Evolutionary conservation across 768 basidiomycete genomes (phyloP).

Genomic region (Terana coerulea): DNA sequence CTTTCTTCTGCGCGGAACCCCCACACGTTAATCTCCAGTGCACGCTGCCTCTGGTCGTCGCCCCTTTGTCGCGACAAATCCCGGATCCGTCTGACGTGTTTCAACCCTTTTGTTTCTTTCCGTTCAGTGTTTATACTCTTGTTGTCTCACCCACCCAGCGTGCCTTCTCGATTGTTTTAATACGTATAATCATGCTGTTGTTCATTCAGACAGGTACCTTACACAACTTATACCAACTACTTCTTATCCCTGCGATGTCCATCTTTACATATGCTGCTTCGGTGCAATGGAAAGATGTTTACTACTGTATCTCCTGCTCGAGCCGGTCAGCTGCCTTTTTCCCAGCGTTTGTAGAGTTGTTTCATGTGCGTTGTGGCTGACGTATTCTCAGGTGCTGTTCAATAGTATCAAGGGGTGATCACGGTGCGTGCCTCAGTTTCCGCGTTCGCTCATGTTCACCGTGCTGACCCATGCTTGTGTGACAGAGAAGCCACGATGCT

Average conservation of each 20-base stretch:
- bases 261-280: not conserved
- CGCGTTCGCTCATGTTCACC: too few relatives aligned
- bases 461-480: too few relatives aligned
- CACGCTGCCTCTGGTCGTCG: too few relatives aligned
- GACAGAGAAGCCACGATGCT: too few relatives aligned
- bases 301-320: not conserved
- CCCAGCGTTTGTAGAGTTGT: not conserved
- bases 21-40: too few relatives aligned
- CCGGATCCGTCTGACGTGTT: constrained; percentile 5
- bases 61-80: too few relatives aligned
- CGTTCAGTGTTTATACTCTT: constrained; percentile 5
- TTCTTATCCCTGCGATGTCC: constrained; percentile 1
- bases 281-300: not conserved
- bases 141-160: not conserved
- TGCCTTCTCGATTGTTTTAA: constrained; percentile 5
- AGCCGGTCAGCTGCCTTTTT: not conserved
- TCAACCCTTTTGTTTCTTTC: not conserved
- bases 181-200: constrained; percentile 4
- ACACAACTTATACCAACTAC: constrained; percentile 8
- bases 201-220: constrained; percentile 9
- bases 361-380: too few relatives aligned
- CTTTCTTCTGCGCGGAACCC: not conserved
- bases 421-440: too few relatives aligned
- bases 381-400: too few relatives aligned
- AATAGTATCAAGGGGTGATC: too few relatives aligned